A percentile compares a stretch with the other conserved stretches of the same genome.
Evolutionary conservation across 73 alveolate genomes (phyloP).

Genomic region (Breviolum minutum): DNA sequence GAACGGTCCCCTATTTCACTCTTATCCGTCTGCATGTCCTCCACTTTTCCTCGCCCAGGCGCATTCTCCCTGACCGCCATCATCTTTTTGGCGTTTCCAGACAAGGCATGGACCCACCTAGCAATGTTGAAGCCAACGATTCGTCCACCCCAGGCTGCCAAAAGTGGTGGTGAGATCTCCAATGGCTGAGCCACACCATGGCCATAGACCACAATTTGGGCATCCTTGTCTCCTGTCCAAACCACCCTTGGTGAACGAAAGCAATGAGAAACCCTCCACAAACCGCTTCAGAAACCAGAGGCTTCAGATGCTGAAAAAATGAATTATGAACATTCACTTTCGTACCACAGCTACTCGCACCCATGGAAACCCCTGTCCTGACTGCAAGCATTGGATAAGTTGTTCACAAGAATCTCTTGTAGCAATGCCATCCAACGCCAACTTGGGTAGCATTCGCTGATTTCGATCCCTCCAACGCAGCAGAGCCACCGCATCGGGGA

Average conservation of each 20-base stretch:
- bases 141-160: conserved; percentile 93
- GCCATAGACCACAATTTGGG: conserved; percentile 92
- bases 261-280: too few species aligned
- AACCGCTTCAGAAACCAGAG: too few species aligned
- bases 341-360: too few species aligned
- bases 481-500: conserved; percentile 94
- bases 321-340: not conserved
- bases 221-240: conserved; percentile 86
- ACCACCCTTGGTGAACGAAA: too few species aligned
- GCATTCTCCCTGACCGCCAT: conserved; percentile 86
- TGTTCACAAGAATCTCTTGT: conserved; percentile 89
- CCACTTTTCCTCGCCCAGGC: not conserved
- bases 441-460: conserved; percentile 90
- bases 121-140: conserved; percentile 93
- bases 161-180: conserved; percentile 58
- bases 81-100: conserved; percentile 93
- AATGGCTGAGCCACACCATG: conserved; percentile 81
- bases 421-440: conserved; percentile 90
- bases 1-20: not conserved
- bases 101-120: conserved; percentile 81
- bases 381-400: conserved; percentile 93
- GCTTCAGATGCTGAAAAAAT: too few species aligned
- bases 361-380: conserved; percentile 55
- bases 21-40: not conserved
- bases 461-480: conserved; percentile 88